Evolutionary conservation across 441 rosid species (phyloP).

Genomic region (Pelargonium fulgidum): DNA sequence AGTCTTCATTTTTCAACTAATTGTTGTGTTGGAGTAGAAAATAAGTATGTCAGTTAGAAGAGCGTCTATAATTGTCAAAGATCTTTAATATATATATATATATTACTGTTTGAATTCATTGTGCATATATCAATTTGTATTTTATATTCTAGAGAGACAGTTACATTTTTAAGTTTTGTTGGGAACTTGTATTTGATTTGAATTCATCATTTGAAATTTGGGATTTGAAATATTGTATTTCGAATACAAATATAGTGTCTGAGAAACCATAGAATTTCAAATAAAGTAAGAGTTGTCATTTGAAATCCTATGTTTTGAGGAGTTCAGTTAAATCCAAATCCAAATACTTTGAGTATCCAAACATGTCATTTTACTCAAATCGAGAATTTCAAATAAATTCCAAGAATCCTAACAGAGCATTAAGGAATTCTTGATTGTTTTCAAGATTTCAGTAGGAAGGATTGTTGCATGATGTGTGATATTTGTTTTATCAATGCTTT

Average conservation of each 20-base stretch:
- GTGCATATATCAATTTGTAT: not conserved
- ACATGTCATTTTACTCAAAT: too few relatives aligned
- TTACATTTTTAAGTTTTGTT: too few relatives aligned
- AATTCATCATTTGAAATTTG: too few relatives aligned
- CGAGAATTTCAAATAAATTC: too few relatives aligned
- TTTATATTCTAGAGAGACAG: too few relatives aligned
- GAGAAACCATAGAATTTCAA: too few relatives aligned
- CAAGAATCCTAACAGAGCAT: not conserved
- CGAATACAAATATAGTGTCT: too few relatives aligned
- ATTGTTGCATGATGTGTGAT: not conserved
- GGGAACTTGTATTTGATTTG: too few relatives aligned
- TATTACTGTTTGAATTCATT: not conserved
- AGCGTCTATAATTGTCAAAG: not conserved
- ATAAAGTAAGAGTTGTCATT: too few relatives aligned
- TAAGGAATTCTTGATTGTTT: slow-evolving; percentile 10
- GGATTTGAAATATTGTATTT: too few relatives aligned
- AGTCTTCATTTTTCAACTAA: not conserved
- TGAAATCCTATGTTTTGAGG: too few relatives aligned
- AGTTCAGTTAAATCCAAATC: not conserved
- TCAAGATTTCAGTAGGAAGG: slow-evolving; percentile 13
- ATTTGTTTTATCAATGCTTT: not conserved
- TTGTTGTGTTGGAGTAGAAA: not conserved
- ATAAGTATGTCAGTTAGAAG: not conserved
- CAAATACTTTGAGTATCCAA: too few relatives aligned
- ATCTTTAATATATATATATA: not conserved